A percentile compares a stretch with the other conserved stretches of the same genome.
These are phyloP conservation scores for Eucalyptus sp. DNA, from an alignment of 345 rosid species.

Conservation along the genomic window DNA sequence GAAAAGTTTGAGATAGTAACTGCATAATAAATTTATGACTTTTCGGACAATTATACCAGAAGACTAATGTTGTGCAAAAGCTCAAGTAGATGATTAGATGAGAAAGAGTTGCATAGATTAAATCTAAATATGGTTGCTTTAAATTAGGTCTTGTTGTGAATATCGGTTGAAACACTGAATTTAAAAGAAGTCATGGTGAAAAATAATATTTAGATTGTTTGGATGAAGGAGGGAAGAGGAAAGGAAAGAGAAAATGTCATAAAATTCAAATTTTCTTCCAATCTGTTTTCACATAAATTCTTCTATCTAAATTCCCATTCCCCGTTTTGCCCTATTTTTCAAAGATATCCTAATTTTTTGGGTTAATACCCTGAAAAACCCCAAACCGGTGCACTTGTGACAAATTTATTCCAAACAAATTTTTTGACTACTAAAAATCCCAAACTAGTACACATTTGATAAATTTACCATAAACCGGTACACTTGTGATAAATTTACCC, in stretches of 20 bases:
- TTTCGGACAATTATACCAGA: background rate
- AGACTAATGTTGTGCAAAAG: background rate
- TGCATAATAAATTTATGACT: background rate
- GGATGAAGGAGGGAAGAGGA: background rate
- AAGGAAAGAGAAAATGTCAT: background rate
- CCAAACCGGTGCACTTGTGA: too few relatives aligned
- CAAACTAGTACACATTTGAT: rapidly evolving
- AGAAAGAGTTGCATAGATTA: background rate
- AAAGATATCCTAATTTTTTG: too few relatives aligned
- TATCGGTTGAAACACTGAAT: background rate
- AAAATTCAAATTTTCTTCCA: too few relatives aligned
- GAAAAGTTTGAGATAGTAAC: too few relatives aligned
- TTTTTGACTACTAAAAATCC: too few relatives aligned
- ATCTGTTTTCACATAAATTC: too few relatives aligned
- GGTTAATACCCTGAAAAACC: too few relatives aligned
- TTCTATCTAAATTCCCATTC: too few relatives aligned
- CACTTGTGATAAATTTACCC: rapidly evolving
- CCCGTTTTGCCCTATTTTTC: too few relatives aligned
- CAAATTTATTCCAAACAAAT: too few relatives aligned
- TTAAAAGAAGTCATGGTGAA: background rate
- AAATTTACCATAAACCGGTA: too few relatives aligned
- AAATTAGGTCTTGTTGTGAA: background rate
- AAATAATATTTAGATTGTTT: background rate
- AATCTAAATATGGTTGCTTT: background rate
- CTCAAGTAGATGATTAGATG: background rate